Percentiles rank a stretch among this genome's conserved stretches.
Conservation (phyloP, 1,284 basidiomycete species). For the Fomitiporia mediterranea region DNA sequence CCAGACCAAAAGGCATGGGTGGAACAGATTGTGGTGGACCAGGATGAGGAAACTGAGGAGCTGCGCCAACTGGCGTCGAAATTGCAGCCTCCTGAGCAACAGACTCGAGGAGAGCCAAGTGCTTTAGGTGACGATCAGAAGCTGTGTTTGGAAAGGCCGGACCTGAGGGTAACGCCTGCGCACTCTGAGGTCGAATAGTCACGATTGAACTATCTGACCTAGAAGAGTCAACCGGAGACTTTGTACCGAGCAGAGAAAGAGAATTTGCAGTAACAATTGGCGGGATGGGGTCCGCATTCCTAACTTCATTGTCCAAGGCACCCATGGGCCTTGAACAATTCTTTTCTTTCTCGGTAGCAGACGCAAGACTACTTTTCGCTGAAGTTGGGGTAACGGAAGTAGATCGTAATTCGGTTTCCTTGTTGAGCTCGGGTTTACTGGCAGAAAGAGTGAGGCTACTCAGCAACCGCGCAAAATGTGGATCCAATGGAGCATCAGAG, state of each 20-base stretch:
- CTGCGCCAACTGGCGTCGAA: slow-evolving; percentile 44
- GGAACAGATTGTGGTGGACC: slow-evolving; percentile 22
- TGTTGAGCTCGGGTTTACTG: slow-evolving; percentile 23
- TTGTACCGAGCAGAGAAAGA: not conserved
- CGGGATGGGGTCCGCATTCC: too few relatives aligned
- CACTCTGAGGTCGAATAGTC: slow-evolving; percentile 23
- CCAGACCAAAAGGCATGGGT: slow-evolving; percentile 20
- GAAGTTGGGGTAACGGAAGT: slow-evolving; percentile 14
- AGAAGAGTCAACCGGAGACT: not conserved
- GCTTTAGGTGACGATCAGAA: slow-evolving; percentile 58
- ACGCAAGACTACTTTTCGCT: not conserved
- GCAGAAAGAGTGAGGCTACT: slow-evolving; percentile 60
- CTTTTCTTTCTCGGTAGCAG: not conserved
- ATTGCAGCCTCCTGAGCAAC: slow-evolving; percentile 67
- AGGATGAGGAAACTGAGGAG: slow-evolving; percentile 19
- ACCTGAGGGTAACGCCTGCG: slow-evolving; percentile 51
- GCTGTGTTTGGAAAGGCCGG: slow-evolving; percentile 53
- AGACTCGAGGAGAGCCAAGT: slow-evolving; percentile 68
- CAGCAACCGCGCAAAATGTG: slow-evolving; percentile 65
- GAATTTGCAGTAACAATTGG: not conserved
- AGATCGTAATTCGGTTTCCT: slow-evolving; percentile 1
- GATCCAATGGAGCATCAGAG: slow-evolving; percentile 37
- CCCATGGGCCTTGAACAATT: not conserved
- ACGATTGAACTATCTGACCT: not conserved
- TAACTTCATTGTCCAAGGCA: not conserved